Evolutionary conservation across 257 asterid species (phyloP).

Genomic region (Forsythia suspensa): DNA sequence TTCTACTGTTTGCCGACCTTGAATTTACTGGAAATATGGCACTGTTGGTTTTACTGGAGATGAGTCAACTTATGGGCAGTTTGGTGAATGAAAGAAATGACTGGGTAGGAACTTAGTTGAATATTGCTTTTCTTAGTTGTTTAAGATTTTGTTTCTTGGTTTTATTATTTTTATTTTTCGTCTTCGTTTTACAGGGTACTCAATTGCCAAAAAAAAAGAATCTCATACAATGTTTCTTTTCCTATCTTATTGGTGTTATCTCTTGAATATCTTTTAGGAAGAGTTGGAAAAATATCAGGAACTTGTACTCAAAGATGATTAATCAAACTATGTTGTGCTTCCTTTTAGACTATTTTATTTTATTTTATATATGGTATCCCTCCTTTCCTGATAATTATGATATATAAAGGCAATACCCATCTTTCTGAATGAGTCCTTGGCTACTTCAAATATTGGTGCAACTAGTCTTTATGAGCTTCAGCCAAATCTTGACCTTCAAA

Average conservation of each 20-base stretch:
- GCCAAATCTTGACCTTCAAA: slow-evolving; percentile 11
- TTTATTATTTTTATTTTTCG: slow-evolving; percentile 16
- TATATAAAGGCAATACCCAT: neutral
- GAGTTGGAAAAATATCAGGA: neutral
- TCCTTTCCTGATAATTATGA: slow-evolving; percentile 8
- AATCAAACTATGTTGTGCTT: neutral
- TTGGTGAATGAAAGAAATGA: neutral
- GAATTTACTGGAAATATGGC: too few species aligned
- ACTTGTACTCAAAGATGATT: neutral
- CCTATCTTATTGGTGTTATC: neutral
- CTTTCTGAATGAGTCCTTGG: neutral
- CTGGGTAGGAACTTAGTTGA: neutral
- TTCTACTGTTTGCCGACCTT: too few species aligned
- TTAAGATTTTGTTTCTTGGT: neutral
- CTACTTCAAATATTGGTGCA: neutral
- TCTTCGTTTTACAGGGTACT: slow-evolving; percentile 42
- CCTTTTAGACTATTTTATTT: neutral
- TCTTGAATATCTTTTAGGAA: neutral
- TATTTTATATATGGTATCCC: neutral
- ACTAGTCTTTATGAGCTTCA: slow-evolving; percentile 4
- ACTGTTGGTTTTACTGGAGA: too few species aligned
- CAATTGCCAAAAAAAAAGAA: slow-evolving; percentile 42
- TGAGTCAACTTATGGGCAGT: neutral
- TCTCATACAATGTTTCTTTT: slow-evolving; percentile 47
- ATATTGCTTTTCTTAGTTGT: neutral